phyloP scores from a whole-genome alignment of 495 filamentous ascomycete species.

The Penicillium malachiteum region DNA sequence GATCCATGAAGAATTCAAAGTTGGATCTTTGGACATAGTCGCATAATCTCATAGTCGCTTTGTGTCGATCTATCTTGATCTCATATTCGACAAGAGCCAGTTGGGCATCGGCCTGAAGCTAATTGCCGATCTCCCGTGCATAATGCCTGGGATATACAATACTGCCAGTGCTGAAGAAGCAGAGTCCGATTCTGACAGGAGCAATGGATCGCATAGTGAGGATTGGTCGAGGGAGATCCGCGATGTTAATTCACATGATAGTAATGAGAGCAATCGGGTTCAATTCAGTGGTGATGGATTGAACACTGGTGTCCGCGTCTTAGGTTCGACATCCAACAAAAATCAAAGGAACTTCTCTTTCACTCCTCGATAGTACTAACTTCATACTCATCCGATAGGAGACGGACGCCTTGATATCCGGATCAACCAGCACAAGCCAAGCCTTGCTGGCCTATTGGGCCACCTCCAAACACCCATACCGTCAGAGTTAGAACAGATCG shows the following conservation, averaged over 20 bases:
- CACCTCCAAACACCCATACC: conserved; percentile 13
- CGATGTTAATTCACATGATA: neutral
- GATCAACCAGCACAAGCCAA: conserved; percentile 24
- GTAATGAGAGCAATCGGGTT: neutral
- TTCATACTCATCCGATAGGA: conserved; percentile 4
- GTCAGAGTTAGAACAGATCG: conserved; percentile 14
- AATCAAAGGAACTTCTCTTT: neutral
- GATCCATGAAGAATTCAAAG: neutral
- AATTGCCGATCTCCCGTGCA: conserved; percentile 18
- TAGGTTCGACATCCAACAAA: conserved; percentile 14
- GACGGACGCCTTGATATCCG: conserved; percentile 30
- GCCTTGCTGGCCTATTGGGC: conserved; percentile 22
- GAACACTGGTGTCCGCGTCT: conserved; percentile 24
- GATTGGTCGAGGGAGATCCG: conserved; percentile 18
- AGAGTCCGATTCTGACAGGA: neutral
- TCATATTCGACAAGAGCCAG: neutral
- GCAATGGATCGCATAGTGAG: conserved; percentile 8
- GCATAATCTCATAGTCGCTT: neutral
- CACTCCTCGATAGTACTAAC: neutral
- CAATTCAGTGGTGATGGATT: conserved; percentile 23
- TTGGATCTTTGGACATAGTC: too few relatives aligned
- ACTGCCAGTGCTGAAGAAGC: conserved; percentile 2
- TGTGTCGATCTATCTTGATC: neutral
- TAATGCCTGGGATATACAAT: conserved; percentile 13
- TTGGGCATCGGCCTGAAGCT: neutral